phyloP scores from a whole-genome alignment of 257 asterid species.

The Jaltomata sinuosa region DNA sequence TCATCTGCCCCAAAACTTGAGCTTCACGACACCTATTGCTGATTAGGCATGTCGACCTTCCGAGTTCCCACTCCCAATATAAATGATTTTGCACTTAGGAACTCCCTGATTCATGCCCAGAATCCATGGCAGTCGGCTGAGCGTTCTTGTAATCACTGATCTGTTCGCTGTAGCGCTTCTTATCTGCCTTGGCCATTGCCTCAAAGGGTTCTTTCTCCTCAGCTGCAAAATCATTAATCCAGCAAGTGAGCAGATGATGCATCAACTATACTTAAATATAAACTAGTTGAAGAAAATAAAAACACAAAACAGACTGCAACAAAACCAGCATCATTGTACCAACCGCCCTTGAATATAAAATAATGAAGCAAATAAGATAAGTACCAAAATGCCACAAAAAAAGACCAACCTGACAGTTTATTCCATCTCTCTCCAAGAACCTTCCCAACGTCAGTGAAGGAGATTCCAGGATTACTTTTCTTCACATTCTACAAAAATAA shows the following conservation, averaged over 20 bases:
- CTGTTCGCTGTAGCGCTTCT: conserved; percentile 61
- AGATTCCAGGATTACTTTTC: conserved; percentile 69
- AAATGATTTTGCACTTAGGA: conserved; percentile 3
- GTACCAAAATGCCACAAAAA: conserved; percentile 14
- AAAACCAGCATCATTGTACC: not conserved
- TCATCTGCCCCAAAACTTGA: not conserved
- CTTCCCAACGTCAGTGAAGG: conserved; percentile 65
- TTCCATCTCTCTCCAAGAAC: conserved; percentile 87
- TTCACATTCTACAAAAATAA: conserved; percentile 44
- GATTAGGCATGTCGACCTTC: not conserved
- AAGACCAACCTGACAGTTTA: conserved; percentile 63
- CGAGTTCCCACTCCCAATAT: not conserved
- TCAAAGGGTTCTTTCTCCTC: conserved; percentile 86
- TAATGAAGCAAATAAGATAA: not conserved
- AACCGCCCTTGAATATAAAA: not conserved
- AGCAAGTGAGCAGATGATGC: not conserved
- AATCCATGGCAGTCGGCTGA: conserved; percentile 28
- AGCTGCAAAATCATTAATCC: conserved; percentile 26
- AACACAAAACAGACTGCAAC: conserved; percentile 18
- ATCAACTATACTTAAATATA: too few relatives aligned
- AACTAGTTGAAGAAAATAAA: not conserved
- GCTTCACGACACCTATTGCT: not conserved
- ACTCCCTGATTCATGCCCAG: conserved; percentile 54
- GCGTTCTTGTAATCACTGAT: conserved; percentile 59
- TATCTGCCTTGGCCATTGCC: conserved; percentile 78